Base-by-base conservation (phyloP, 2,329 filamentous ascomycete genomes). In the Talaromyces sp. region DNA sequence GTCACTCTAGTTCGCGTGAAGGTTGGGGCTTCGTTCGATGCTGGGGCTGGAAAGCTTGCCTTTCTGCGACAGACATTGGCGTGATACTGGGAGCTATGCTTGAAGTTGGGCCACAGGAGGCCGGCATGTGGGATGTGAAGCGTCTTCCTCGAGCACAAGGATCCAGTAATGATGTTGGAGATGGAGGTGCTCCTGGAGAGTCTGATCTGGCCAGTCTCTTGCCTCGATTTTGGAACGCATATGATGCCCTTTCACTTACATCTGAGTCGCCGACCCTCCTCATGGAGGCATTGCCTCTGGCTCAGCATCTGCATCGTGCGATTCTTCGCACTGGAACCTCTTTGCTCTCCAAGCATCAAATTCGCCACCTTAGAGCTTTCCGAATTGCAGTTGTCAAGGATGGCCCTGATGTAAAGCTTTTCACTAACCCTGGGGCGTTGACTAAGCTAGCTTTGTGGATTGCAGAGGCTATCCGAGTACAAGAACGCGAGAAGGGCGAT, bases 11-110 rank as follows among this genome's bases (percentile, higher is more conserved):
- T 47, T 86, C 81, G 16, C 93, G 93, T 67, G 91, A 96, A 70
- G 92, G 91, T 10, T 97, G 93, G 93, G 93, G 94, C 0, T 99
- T 97, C 68, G 93, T 97, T 16, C 84, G 92, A 53, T 96, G 91
- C 69, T 99, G 94, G 94, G 94, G 94, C 10, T 99, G 92, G 92
- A 89, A 92, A 69, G 93, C 92, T 1, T 97, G 93, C 45, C 80
- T 97, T 22, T 95, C 90, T 56, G 94, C 94, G 5, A 89, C 93
- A 44, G 94, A 99, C 69, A 91, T 97, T 0, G 91, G 90, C n/a
- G 90, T 96, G 14, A 86, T 97, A 27, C 83, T 97, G 17, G 91
- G 91, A 47, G 91, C 93, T 14, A 87, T 99, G 43, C 83, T 99
- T 1, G 94, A 99, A 75, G 91, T 97, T 24, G 93, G 94, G 10